phyloP scores from a whole-genome alignment of 768 basidiomycete genomes.

The Boletus subparvulus region DNA sequence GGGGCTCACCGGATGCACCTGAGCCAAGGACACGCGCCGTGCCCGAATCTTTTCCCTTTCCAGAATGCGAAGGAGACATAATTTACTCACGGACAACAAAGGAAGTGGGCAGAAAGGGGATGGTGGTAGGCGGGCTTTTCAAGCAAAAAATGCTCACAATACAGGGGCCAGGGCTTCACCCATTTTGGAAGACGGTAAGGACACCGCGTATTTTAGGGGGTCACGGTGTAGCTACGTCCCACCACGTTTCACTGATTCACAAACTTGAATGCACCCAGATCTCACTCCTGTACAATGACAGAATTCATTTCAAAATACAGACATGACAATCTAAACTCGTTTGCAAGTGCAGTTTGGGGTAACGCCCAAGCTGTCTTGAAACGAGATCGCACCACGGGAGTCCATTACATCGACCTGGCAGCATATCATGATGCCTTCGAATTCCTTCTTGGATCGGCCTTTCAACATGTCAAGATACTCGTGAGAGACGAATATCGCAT shows the following conservation, averaged over 20 bases:
- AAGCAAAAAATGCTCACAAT: background rate
- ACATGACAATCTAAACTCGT: background rate
- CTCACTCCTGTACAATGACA: too few relatives aligned
- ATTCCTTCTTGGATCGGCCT: background rate
- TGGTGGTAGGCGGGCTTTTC: background rate
- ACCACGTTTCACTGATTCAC: too few relatives aligned
- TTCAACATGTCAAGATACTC: background rate
- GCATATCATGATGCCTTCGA: background rate
- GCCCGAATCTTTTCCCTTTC: conserved; percentile 75
- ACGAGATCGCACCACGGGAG: too few relatives aligned
- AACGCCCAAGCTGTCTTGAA: background rate
- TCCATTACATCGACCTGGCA: background rate
- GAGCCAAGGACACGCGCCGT: conserved; percentile 89
- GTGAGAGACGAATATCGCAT: background rate
- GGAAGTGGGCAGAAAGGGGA: background rate
- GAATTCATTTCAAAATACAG: too few relatives aligned
- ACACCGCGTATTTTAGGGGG: too few relatives aligned
- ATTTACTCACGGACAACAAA: background rate
- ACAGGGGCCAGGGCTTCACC: conserved; percentile 18
- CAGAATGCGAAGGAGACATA: conserved; percentile 52
- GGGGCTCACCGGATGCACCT: conserved; percentile 74
- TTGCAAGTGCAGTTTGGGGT: background rate
- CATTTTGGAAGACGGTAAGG: conserved; percentile 10
- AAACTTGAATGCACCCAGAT: too few relatives aligned
- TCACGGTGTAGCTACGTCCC: too few relatives aligned